A percentile compares a stretch with the other conserved stretches of the same genome.
Conservation (phyloP, 2,329 filamentous ascomycete genomes). For the Colletotrichum endophyticum region DNA sequence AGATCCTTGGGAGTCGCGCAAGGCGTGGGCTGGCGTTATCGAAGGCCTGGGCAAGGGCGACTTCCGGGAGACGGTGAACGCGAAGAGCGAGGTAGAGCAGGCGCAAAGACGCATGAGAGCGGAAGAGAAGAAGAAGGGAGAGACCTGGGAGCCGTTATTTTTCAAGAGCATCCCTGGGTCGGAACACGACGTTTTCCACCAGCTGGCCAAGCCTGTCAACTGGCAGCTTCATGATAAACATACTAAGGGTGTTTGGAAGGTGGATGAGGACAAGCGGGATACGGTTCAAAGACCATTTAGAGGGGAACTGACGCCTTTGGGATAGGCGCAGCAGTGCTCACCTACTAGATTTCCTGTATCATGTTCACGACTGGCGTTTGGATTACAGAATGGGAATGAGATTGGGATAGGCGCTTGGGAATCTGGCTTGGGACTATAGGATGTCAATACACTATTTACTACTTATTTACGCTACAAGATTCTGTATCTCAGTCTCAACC, state of each 20-base stretch:
- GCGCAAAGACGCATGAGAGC: slow-evolving; percentile 78
- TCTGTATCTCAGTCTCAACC: neutral
- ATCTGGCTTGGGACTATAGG: neutral
- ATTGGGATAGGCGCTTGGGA: neutral
- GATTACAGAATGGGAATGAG: neutral
- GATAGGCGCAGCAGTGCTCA: neutral
- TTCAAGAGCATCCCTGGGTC: slow-evolving; percentile 30
- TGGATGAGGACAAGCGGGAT: slow-evolving; percentile 29
- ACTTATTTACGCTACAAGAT: neutral
- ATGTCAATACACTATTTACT: neutral
- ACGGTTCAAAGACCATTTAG: slow-evolving; percentile 35
- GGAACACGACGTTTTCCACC: slow-evolving; percentile 35
- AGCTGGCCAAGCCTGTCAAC: slow-evolving; percentile 30
- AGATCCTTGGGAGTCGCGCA: slow-evolving; percentile 79
- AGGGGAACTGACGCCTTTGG: slow-evolving; percentile 34
- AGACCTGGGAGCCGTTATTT: slow-evolving; percentile 45
- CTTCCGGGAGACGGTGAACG: slow-evolving; percentile 71
- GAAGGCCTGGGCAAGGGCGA: slow-evolving; percentile 75
- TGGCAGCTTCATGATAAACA: slow-evolving; percentile 35
- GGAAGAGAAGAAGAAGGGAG: slow-evolving; percentile 61
- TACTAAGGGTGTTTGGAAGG: slow-evolving; percentile 43
- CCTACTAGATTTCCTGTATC: neutral
- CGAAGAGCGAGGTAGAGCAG: slow-evolving; percentile 84
- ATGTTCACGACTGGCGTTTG: neutral
- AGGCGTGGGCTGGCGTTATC: slow-evolving; percentile 81